phyloP scores from a whole-genome alignment of 1,139 yeast genomes.

The Nadsonia starkeyi-henricii region DNA sequence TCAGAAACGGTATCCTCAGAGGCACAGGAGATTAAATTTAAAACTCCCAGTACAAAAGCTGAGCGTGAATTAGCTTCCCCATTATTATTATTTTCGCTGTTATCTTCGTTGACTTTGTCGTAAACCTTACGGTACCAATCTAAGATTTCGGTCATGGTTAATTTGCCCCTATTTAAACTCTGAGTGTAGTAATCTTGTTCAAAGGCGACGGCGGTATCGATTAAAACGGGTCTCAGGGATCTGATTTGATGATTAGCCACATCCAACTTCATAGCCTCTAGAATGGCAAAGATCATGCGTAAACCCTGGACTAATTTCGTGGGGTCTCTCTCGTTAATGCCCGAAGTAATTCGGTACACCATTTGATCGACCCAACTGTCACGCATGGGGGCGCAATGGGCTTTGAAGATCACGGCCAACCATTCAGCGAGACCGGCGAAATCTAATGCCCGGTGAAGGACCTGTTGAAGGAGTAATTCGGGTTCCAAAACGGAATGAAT shows the following conservation, averaged over 20 bases:
- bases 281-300: constrained; percentile 63
- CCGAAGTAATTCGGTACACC: constrained; percentile 52
- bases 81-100: constrained; percentile 8
- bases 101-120: constrained; percentile 12
- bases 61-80: constrained; percentile 4
- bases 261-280: constrained; percentile 93
- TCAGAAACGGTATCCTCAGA: constrained; percentile 53
- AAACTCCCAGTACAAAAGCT: constrained; percentile 35
- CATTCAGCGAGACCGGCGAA: constrained; percentile 56
- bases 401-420: constrained; percentile 57
- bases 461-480: constrained; percentile 63
- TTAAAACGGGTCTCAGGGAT: constrained; percentile 66
- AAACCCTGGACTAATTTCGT: constrained; percentile 59
- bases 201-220: constrained; percentile 83
- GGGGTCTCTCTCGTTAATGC: constrained; percentile 41
- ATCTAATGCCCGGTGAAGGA: constrained; percentile 53
- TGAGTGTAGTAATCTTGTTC: constrained; percentile 79
- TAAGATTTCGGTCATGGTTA: constrained; percentile 51
- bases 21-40: constrained; percentile 59
- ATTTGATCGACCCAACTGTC: constrained; percentile 82
- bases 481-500: constrained; percentile 69
- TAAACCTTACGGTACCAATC: constrained; percentile 44
- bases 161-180: constrained; percentile 50
- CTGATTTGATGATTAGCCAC: constrained; percentile 92
- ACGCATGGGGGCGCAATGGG: constrained; percentile 93